Base-by-base conservation (phyloP, 2,329 filamentous ascomycete species). In the Eutypa lata region DNA sequence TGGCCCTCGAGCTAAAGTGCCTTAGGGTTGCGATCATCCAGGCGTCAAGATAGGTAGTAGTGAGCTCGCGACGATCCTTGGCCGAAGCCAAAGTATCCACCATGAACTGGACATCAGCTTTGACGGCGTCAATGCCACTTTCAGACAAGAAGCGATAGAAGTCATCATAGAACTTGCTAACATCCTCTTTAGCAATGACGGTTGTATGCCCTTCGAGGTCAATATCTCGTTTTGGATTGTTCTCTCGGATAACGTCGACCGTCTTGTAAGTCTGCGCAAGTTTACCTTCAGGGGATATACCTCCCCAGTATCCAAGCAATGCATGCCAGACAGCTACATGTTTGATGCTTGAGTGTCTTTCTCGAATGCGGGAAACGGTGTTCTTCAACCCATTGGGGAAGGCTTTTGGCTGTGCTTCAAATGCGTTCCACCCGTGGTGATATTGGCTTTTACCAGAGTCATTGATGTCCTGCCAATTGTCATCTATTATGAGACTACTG, bases 291-390 rank as follows among this genome's bases (percentile, higher is more conserved):
- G 89, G 86, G 1, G 90, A 83, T 11, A 99, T 85, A 0, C 92
- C 92, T 46, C 91, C 93, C 94, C 94, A 97, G 68, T 96, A 96
- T 2, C 92, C 78, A 28, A 88, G 69, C 0, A 97, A 77, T 1
- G 93, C 90, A 73, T 99, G 94, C 94, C 94, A 99, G 1, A 97
- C 93, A 11, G 90, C 90, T 48, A 97, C 82, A 61, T 96, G 88
- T 54, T 88, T 81, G 53, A 97, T 87, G 54, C 85, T 83, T 0
- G 86, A 85, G 62, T 92, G 83, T 16, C 78, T 79, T 18, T 80
- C 72, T 21, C 90, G 84, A 53, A 97, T 89, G 7, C 82, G 79
- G 5, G 78, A 73, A 1, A 95, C 78, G 0, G 88, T 84, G 7
- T 84, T 77, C 65, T 88, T 89, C 8, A 99, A 75, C 0, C 94